phyloP scores from a whole-genome alignment of 768 basidiomycete genomes.

The Dioszegia hungarica region DNA sequence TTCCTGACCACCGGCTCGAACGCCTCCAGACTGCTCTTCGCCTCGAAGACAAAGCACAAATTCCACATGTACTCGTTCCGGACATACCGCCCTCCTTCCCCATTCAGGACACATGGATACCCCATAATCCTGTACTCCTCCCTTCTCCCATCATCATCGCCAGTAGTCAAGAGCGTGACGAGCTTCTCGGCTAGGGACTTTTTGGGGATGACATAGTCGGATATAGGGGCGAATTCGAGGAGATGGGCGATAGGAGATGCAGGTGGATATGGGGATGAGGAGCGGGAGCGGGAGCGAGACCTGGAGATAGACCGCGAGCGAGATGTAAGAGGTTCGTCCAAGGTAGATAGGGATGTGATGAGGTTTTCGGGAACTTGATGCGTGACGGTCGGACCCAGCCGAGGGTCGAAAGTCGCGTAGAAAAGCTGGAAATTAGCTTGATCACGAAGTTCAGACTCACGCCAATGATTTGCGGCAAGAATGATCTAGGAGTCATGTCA shows the following conservation, averaged over 20 bases:
- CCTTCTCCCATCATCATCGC: constrained; percentile 18
- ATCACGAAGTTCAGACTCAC: constrained; percentile 21
- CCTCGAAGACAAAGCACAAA: constrained; percentile 92
- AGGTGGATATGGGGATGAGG: not conserved
- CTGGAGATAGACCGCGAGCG: constrained; percentile 18
- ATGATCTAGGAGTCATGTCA: constrained; percentile 46
- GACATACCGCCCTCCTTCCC: constrained; percentile 60
- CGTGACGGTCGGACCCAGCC: constrained; percentile 79
- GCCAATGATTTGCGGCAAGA: constrained; percentile 49
- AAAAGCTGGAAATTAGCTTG: constrained; percentile 55
- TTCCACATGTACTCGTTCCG: constrained; percentile 91
- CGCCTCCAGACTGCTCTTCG: constrained; percentile 82
- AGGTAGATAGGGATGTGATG: constrained; percentile 53
- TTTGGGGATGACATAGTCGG: constrained; percentile 89
- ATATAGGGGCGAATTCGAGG: constrained; percentile 85
- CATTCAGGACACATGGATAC: constrained; percentile 69
- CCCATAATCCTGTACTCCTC: constrained; percentile 77
- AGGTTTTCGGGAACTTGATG: constrained; percentile 92
- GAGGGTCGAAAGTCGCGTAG: constrained; percentile 85
- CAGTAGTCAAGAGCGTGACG: constrained; percentile 72
- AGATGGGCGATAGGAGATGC: constrained; percentile 45
- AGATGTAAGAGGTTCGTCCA: constrained; percentile 9
- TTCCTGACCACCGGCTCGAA: constrained; percentile 96
- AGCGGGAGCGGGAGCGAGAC: constrained; percentile 16
- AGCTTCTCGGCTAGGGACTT: constrained; percentile 79